Evolutionary conservation across 768 basidiomycete species (phyloP), one percentile per base, ranked within the genome.

Genomic region (Russula vinacea): DNA sequence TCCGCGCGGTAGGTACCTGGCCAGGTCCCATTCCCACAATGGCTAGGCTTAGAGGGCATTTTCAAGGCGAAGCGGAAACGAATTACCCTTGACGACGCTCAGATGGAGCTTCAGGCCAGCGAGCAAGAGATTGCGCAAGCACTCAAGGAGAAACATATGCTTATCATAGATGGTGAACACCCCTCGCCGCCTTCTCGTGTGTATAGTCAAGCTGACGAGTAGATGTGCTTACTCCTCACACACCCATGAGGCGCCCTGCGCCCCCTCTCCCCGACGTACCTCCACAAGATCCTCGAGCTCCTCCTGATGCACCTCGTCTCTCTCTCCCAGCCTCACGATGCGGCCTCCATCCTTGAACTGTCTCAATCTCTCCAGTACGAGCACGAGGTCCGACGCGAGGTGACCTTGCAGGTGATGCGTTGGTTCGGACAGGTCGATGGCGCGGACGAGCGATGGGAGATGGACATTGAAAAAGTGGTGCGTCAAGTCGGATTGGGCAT

Each of bases 401-500:
- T 94, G 33, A 81, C 84, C 9, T 75, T 72, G 8, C 91, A 93
- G 71, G 80, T 94, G 32, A 84, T 97, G 78, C 72, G 76, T 0
- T 95, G 95, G 88, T 98, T 96, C 68, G 94, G 93, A 17, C 76
- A 78, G 5, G 73, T 87, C 5, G 70, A 61, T 10, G 60, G 26
- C 16, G 65, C 59, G 14, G 69, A 64, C 22, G 77, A 78, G 19
- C 74, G 74, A 49, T 94, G 93, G 92, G 79, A 72, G 47, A 83
- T 90, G 81, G 80, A 94, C 60, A 78, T 81, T 37, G 74, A 77
- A 6, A 78, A 78, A 2, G 77, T 91, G 17, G 81, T 94, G 8
- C 83, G 78, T 65, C 88, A 95, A 71, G 77, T 96, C 17, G 96
- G 95, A 1, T 68, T 91, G 56, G 88, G 88, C 0, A 78, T 95